Evolutionary conservation across 371 early-diverging fungal genomes (phyloP).

Genomic region (Lichtheimia hyalospora): DNA sequence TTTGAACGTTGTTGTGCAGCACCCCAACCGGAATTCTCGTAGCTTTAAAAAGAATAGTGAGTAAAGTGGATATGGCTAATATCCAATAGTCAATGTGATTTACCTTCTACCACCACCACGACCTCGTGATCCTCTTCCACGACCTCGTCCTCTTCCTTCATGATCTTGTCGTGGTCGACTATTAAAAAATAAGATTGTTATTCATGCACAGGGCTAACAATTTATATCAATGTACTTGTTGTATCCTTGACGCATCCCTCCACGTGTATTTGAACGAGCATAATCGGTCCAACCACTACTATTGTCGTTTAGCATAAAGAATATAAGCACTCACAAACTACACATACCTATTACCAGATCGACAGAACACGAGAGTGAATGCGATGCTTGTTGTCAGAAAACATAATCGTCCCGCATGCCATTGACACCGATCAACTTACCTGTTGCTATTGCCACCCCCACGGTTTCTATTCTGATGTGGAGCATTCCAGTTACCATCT

Average conservation of each 20-base stretch:
- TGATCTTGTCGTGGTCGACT: background rate
- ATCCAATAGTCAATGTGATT: background rate
- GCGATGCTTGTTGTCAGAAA: no score
- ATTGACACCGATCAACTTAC: no score
- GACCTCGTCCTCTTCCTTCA: background rate
- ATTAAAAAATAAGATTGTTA: background rate
- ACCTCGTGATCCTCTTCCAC: background rate
- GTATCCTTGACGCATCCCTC: background rate
- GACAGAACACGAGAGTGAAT: no score
- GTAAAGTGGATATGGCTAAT: background rate
- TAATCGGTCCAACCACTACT: background rate
- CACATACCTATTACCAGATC: no score
- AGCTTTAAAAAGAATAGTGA: background rate
- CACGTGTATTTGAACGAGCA: background rate
- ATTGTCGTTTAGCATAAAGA: background rate
- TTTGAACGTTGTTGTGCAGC: background rate
- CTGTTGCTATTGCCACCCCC: no score
- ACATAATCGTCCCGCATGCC: no score
- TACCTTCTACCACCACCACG: background rate
- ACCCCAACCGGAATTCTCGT: background rate
- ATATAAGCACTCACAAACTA: background rate
- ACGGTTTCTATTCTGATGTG: background rate
- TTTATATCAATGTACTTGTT: no score
- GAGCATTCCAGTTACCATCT: background rate
- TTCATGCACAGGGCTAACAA: no score